Evolutionary conservation across 139 green algal genomes (phyloP).

Genomic region (Closterium sp.): DNA sequence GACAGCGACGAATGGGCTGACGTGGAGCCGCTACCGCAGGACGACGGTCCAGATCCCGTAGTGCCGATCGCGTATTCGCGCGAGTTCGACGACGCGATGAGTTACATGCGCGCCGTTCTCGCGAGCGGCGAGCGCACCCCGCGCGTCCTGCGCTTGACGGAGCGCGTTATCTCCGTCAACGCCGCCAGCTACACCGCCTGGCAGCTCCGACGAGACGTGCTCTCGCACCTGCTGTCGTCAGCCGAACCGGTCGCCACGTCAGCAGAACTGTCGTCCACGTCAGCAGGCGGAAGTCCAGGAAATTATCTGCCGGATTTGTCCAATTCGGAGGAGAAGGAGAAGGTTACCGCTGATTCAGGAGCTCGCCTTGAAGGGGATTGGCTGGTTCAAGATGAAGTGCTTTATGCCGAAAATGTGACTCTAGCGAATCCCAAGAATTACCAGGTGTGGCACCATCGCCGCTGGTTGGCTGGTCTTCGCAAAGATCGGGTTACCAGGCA

Average conservation of each 20-base stretch:
- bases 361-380: no score
- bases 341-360: neutral
- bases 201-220: neutral
- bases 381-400: neutral
- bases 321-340: no score
- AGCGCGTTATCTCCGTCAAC: slow-evolving; percentile 39
- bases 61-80: slow-evolving; percentile 48
- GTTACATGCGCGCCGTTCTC: slow-evolving; percentile 35
- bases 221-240: neutral
- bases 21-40: slow-evolving; percentile 32
- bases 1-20: slow-evolving; percentile 38
- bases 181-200: slow-evolving; percentile 41
- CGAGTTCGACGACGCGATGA: slow-evolving; percentile 40
- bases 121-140: slow-evolving; percentile 11
- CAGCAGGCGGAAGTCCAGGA: no score
- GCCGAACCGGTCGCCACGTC: no score
- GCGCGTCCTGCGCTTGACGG: slow-evolving; percentile 35
- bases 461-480: slow-evolving; percentile 16
- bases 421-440: slow-evolving; percentile 45
- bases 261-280: no score
- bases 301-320: no score
- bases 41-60: slow-evolving; percentile 45
- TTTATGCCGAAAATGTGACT: neutral
- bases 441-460: slow-evolving; percentile 49
- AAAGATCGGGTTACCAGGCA: neutral